Base-by-base conservation (phyloP, 257 asterid species). In the Plantago elongata region DNA sequence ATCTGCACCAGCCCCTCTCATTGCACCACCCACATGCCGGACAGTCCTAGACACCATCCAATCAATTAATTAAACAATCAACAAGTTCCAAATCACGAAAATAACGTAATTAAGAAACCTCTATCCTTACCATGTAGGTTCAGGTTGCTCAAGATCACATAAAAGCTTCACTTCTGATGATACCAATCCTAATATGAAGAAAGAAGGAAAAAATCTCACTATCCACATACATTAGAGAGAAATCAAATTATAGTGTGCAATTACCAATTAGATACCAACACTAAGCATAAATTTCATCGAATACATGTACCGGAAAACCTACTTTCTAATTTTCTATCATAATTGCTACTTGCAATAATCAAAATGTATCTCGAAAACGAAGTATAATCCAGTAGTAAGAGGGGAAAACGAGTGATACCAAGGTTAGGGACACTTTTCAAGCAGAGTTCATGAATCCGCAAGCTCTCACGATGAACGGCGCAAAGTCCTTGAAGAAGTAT, bases 401-500 rank as follows among this genome's bases (percentile, higher is more conserved):
- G 27, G 27, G 27, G 27, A 13, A 30, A 4, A 10, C 13, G 13
- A 34, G 30, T 29, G 29, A 34, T 78, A 93, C 97, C 97, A 38
- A 93, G 81, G 64, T 81, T 85, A 11, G 95, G 89, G 57, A 72
- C 87, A 73, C 90, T 93, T 74, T 89, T 93, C 71, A 89, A 72
- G 72, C 96, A 93, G 56, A 93, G 54, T 74, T 93, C 96, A 60
- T 89, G 96, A 80, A 85, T 74, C 83, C 85, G 67, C 66, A 93
- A 59, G 48, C 95, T 85, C 75, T 87, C 94, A 54, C 85, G 76
- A 54, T 79, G 96, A 66, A 89, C 95, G 61, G 95, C 99, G 47
- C 88, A 83, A 27, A 89, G 90, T 27, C 99, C 97, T 76, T 81
- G 96, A 75, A 93, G 97, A 63, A 93, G 97, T 79, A 93, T 84